A percentile compares a stretch with the other conserved stretches of the same genome.
Evolutionary conservation across 1,284 basidiomycete genomes (phyloP).

Genomic region (Trametes sp.): DNA sequence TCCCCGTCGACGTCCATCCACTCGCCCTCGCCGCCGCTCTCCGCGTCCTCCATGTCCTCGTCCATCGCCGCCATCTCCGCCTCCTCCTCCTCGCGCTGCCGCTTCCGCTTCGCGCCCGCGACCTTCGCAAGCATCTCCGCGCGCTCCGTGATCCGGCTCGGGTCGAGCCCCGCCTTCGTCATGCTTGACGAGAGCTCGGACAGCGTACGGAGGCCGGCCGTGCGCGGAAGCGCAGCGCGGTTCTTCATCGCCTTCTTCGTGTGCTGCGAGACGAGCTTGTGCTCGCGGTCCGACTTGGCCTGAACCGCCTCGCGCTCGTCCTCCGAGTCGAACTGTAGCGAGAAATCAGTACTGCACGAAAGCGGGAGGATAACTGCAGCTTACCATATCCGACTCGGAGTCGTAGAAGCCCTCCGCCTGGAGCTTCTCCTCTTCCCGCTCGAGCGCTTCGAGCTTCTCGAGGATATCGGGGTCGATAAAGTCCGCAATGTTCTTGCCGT

Average conservation of each 20-base stretch:
- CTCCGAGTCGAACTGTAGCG: conserved; percentile 82
- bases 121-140: conserved; percentile 86
- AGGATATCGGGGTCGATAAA: conserved; percentile 99
- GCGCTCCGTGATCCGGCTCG: conserved; percentile 87
- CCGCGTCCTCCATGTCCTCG: conserved; percentile 44
- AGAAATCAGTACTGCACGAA: background rate
- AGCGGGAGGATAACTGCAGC: conserved; percentile 28
- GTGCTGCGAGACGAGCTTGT: conserved; percentile 83
- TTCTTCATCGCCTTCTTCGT: conserved; percentile 91
- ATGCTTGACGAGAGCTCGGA: conserved; percentile 85
- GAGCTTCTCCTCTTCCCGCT: conserved; percentile 95
- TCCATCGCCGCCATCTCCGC: conserved; percentile 51
- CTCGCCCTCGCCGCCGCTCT: conserved; percentile 53
- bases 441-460: conserved; percentile 96
- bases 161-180: conserved; percentile 89
- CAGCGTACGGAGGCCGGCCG: conserved; percentile 87
- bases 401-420: conserved; percentile 97
- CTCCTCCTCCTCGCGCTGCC: conserved; percentile 60
- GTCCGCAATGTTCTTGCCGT: conserved; percentile 99
- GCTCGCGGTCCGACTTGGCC: conserved; percentile 68
- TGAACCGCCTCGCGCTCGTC: conserved; percentile 86
- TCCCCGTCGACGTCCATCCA: conserved; percentile 65
- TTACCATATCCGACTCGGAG: conserved; percentile 83
- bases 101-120: conserved; percentile 77
- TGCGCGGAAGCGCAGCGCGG: conserved; percentile 85